Percentiles rank a stretch among this genome's conserved stretches.
Conservation (phyloP, 345 rosid species). For the Punica granatum region DNA sequence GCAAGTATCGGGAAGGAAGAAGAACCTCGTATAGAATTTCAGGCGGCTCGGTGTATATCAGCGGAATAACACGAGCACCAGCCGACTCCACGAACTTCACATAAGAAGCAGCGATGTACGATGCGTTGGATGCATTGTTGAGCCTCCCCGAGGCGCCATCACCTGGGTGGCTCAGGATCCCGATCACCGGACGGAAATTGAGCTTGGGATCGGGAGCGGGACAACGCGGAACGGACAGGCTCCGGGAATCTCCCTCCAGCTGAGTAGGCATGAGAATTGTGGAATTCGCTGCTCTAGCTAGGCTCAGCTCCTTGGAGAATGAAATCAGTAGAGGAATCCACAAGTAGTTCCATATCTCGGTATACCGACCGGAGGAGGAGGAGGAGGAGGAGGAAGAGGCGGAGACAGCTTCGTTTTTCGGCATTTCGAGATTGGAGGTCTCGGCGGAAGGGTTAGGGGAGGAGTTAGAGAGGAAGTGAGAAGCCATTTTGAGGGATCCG, state of each 20-base stretch:
- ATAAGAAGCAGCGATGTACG: constrained; percentile 77
- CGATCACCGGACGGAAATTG: constrained; percentile 74
- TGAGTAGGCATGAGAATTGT: constrained; percentile 45
- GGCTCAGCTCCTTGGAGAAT: constrained; percentile 35
- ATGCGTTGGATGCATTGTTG: constrained; percentile 39
- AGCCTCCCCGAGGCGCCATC: constrained; percentile 87
- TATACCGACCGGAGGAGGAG: constrained; percentile 1
- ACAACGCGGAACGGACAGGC: constrained; percentile 25
- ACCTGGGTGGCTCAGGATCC: constrained; percentile 76
- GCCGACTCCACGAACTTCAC: constrained; percentile 88
- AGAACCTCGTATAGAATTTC: constrained; percentile 58
- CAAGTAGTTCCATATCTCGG: constrained; percentile 39
- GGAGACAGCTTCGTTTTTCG: constrained; percentile 22
- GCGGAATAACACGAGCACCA: constrained; percentile 86
- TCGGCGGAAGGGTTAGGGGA: constrained; percentile 14
- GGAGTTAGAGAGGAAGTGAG: constrained; percentile 24
- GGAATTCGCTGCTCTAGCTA: constrained; percentile 24
- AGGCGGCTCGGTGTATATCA: constrained; percentile 64
- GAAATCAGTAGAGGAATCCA: constrained; percentile 40
- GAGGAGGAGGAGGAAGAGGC: constrained; percentile 22
- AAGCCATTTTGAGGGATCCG: constrained; percentile 28
- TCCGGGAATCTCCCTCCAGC: constrained; percentile 4
- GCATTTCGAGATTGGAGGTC: constrained; percentile 13
- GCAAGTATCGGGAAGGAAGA: background rate
- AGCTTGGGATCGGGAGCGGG: constrained; percentile 41